Evolutionary conservation across 1,139 yeast genomes (phyloP), one percentile per base, ranked within the genome.

Genomic region (Geotrichum carabidarum): DNA sequence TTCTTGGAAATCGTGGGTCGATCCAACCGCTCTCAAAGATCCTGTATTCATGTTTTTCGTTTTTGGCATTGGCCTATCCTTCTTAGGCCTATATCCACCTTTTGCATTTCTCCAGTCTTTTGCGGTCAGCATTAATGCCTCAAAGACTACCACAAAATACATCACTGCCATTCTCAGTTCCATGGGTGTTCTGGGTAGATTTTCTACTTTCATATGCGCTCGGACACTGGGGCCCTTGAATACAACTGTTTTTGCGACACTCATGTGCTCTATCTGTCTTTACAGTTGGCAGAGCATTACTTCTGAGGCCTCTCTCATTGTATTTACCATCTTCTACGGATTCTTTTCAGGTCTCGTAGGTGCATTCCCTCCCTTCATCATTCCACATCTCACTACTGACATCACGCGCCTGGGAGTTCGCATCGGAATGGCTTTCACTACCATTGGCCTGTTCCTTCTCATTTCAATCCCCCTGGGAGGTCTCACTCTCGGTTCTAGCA

Each of bases 361-460:
- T 32, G 71, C 80, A 6, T 59, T 78, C 44, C 74, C 77, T 0
- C 78, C 80, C 0, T 70, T 74, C 0, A 65, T 71, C 37, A 60
- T 73, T 17, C 66, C 72, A 1, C 84, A 81, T 61, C 78, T 84
- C 36, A 80, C 84, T 6, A 77, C 78, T 18, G 77, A 76, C 56
- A 55, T 69, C 51, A 56, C 63, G 14, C 53, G 60, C 9, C 57
- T 68, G 0, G 72, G 72, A 0, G 64, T 80, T 56, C 76, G 86
- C 32, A 80, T 82, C 63, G 84, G 89, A 0, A 76, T 83, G 71
- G 79, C 80, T 60, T 80, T 82, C 60, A 72, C 80, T 17, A 11
- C 42, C 18, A 12, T 51, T 4, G 44, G 47, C 12, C 17, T 46
- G 11, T 32, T 51, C 12, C 31, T 42, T 2, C 17, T 41, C n/a